phyloP scores from a whole-genome alignment of 768 basidiomycete species.

The Tubosaeta sp. region DNA sequence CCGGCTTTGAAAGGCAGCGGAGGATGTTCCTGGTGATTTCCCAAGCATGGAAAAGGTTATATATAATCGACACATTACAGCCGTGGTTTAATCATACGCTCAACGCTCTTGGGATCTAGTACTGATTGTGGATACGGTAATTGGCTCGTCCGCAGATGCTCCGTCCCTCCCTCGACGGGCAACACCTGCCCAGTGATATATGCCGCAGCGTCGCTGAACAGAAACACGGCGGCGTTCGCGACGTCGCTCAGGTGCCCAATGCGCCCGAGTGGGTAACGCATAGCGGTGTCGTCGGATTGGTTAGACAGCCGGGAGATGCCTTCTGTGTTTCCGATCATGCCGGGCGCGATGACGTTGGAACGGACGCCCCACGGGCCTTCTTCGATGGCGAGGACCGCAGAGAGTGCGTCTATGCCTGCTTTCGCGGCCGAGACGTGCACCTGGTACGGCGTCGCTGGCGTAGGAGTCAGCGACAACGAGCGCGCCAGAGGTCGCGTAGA shows the following conservation, averaged over 20 bases:
- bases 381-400: slow-evolving; percentile 82
- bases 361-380: slow-evolving; percentile 94
- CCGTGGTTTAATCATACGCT: slow-evolving; percentile 46
- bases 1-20: no score
- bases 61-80: slow-evolving; percentile 16
- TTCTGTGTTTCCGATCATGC: slow-evolving; percentile 79
- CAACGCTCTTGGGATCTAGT: slow-evolving; percentile 53
- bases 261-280: slow-evolving; percentile 42
- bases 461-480: background rate
- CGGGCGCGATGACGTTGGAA: slow-evolving; percentile 82
- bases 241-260: slow-evolving; percentile 57
- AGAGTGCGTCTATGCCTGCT: slow-evolving; percentile 88
- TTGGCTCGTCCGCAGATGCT: slow-evolving; percentile 45
- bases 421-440: slow-evolving; percentile 95
- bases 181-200: slow-evolving; percentile 77
- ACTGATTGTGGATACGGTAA: slow-evolving; percentile 64
- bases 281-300: background rate
- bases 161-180: slow-evolving; percentile 61
- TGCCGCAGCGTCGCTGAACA: slow-evolving; percentile 77
- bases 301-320: slow-evolving; percentile 56
- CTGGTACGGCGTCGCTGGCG: slow-evolving; percentile 73
- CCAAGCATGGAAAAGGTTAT: no score
- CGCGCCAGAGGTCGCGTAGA: background rate
- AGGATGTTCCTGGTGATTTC: no score
- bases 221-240: slow-evolving; percentile 68